Conservation (phyloP, 2,329 filamentous ascomycete genomes). For the Aurifilum marmelostoma region DNA sequence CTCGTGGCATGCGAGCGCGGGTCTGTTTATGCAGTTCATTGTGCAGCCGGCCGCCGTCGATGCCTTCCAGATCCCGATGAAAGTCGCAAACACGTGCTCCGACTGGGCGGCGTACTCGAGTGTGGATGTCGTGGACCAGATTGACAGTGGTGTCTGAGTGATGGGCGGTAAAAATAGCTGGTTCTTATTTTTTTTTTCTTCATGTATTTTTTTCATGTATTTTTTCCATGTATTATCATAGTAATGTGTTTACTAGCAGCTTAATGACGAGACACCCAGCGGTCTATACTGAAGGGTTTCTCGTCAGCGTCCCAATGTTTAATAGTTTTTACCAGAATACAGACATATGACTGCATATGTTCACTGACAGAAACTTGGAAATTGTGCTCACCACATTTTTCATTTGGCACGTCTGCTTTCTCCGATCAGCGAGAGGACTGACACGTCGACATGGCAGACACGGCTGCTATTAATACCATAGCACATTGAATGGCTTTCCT, state of each 20-base stretch:
- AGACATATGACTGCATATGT: background rate
- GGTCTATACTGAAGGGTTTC: background rate
- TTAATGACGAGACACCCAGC: background rate
- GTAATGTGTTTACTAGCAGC: too few species aligned
- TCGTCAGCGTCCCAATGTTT: background rate
- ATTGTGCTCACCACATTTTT: background rate
- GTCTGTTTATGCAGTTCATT: slow-evolving; percentile 57
- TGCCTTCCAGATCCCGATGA: slow-evolving; percentile 47
- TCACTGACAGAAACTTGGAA: background rate
- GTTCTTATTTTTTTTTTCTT: background rate
- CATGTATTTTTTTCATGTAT: background rate
- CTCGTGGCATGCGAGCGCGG: slow-evolving; percentile 59
- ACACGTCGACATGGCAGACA: background rate
- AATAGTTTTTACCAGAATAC: background rate
- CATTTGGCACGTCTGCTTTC: background rate
- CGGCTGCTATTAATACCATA: background rate
- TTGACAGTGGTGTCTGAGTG: slow-evolving; percentile 57
- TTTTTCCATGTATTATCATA: background rate
- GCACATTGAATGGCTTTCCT: background rate
- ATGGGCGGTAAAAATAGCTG: background rate
- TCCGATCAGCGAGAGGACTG: background rate
- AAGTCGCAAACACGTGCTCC: slow-evolving; percentile 55
- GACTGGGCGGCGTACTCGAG: slow-evolving; percentile 56
- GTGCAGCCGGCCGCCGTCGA: slow-evolving; percentile 46
- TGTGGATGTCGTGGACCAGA: slow-evolving; percentile 51